Evolutionary conservation across 305 asterid species (phyloP).

Genomic region (Fraxinus albicans): DNA sequence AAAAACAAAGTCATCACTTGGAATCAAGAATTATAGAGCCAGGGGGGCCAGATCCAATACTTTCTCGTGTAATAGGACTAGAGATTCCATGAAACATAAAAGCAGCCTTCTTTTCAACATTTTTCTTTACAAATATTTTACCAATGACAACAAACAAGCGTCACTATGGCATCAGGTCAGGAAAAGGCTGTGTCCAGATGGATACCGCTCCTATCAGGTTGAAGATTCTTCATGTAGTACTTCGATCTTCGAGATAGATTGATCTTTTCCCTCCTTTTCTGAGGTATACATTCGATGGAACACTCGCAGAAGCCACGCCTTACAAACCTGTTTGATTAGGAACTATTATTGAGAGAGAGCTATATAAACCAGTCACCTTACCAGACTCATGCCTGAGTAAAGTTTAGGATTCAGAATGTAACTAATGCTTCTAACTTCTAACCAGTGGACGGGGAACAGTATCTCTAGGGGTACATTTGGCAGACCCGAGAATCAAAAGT

Average conservation of each 20-base stretch:
- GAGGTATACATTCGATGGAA: conserved; percentile 66
- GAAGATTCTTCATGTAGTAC: conserved; percentile 77
- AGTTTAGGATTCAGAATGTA: neutral
- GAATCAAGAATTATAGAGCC: neutral
- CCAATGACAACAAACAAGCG: neutral
- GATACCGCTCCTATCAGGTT: conserved; percentile 79
- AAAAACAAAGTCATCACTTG: neutral
- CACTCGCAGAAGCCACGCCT: conserved; percentile 92
- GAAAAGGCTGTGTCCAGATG: conserved; percentile 44
- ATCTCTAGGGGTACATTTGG: neutral
- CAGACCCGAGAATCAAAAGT: neutral
- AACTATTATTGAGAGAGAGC: neutral
- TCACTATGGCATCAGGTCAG: conserved; percentile 3
- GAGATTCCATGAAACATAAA: neutral
- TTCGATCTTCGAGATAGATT: conserved; percentile 75
- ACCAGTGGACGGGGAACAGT: neutral
- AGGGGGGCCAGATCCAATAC: neutral
- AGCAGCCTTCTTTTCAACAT: neutral
- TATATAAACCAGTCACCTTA: neutral
- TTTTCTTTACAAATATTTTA: neutral
- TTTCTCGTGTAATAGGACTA: neutral
- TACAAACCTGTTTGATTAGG: conserved; percentile 60
- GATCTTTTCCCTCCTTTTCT: conserved; percentile 68
- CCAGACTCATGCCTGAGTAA: neutral
- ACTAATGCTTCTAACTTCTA: neutral